Base-by-base conservation (phyloP, 129 eudicot species). In the Ambrosia artemisiifolia region DNA sequence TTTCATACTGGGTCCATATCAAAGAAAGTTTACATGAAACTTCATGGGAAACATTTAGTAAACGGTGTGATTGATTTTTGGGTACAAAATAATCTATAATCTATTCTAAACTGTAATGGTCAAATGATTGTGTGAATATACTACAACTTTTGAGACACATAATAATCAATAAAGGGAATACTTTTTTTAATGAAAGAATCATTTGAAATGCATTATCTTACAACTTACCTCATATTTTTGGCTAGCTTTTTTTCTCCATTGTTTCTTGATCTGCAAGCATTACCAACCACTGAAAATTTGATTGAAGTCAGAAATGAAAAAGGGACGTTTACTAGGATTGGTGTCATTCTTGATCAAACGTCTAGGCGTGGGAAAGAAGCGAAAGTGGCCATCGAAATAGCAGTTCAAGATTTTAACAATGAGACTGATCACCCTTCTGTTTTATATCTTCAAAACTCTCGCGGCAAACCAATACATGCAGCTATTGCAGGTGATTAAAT, bases 321-420 rank as follows among this genome's bases (percentile, higher is more conserved):
- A 28, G 73, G 67, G n/a, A 24, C 28, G 28, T 53, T 55, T 47
- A 47, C 43, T 44, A 54, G 53, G 11, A 69, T 79, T 11, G 86
- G 86, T 24, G 86, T 60, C 57, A 78, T 87, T 68, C 61, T 81
- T 32, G 88, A 87, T 53, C 66, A 76, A 30, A 63, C 20, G 12
- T 69, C 81, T 50, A 78, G 88, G 43, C 74, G 50, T 36, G 88
- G 88, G 20, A 81, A 78, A 74, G 92, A 87, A 48, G 62, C 83
- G 9, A 79, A 75, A 70, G 77, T 84, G 18, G 84, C 86, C 34
- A 81, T 84, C 13, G 11, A 60, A 60, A 13, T 60, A 60, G 88
- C 86, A 36, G 13, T 68, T 75, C 67, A 86, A 66, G 86, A 86
- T 63, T 71, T 75, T 70, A 64, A 51, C 75, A 61, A 44, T 10